Percentiles rank a stretch among this genome's conserved stretches.
Conservation (phyloP, 441 rosid species). For the Biscutella auriculata region DNA sequence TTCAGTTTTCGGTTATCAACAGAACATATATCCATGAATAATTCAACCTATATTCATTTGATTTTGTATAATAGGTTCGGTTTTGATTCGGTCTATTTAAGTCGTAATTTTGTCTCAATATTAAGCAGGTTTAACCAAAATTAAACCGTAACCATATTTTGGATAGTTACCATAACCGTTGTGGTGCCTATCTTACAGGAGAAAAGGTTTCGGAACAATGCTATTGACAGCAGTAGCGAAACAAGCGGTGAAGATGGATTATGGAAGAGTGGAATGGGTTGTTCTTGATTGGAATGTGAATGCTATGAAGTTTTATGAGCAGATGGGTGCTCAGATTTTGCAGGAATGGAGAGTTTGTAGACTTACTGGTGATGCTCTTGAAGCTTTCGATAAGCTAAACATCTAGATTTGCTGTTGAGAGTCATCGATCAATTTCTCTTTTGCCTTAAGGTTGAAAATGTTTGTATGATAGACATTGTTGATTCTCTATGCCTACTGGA, state of each 20-base stretch:
- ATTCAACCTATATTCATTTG: too few relatives aligned
- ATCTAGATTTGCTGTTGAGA: not conserved
- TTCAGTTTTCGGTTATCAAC: too few relatives aligned
- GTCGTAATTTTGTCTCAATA: too few relatives aligned
- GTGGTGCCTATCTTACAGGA: too few relatives aligned
- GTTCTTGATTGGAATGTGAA: constrained; percentile 87
- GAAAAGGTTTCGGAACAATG: constrained; percentile 68
- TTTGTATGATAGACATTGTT: not conserved
- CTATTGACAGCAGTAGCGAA: constrained; percentile 59
- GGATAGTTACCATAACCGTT: too few relatives aligned
- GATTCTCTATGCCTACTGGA: too few relatives aligned
- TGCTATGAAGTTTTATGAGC: constrained; percentile 70
- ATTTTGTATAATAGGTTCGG: too few relatives aligned
- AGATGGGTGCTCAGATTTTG: constrained; percentile 73
- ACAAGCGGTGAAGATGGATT: constrained; percentile 83
- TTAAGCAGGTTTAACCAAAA: too few relatives aligned
- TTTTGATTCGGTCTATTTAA: too few relatives aligned
- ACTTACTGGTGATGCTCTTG: constrained; percentile 61
- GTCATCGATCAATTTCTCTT: not conserved
- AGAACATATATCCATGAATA: too few relatives aligned
- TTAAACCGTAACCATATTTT: too few relatives aligned
- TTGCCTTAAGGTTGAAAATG: not conserved
- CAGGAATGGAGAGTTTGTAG: constrained; percentile 79
- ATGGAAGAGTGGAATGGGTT: constrained; percentile 78
- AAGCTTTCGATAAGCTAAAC: constrained; percentile 35